Conservation (phyloP, 2,329 filamentous ascomycete genomes). For the Biscogniauxia sp. region DNA sequence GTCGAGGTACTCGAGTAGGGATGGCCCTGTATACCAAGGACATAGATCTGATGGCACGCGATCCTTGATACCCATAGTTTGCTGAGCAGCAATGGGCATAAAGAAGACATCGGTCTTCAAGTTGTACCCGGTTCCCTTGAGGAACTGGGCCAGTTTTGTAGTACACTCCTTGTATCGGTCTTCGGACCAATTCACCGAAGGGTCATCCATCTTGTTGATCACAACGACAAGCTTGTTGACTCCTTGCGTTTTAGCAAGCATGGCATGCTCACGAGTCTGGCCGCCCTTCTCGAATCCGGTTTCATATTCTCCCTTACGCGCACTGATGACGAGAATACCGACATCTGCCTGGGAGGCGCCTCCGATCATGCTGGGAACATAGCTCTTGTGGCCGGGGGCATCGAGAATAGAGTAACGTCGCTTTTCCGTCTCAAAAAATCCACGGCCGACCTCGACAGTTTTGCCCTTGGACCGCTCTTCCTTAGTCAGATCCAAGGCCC, state of each 20-base stretch:
- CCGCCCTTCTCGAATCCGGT: conserved; percentile 95
- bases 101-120: conserved; percentile 89
- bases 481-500: conserved; percentile 95
- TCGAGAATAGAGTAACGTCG: conserved; percentile 95
- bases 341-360: conserved; percentile 91
- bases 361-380: conserved; percentile 97
- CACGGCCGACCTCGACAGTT: conserved; percentile 94
- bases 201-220: conserved; percentile 99
- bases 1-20: conserved; percentile 93
- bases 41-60: conserved; percentile 73
- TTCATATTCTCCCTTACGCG: conserved; percentile 97
- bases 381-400: conserved; percentile 96
- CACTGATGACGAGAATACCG: conserved; percentile 92
- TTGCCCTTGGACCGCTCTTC: conserved; percentile 96
- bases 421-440: conserved; percentile 96
- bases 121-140: conserved; percentile 93
- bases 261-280: conserved; percentile 95
- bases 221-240: conserved; percentile 94
- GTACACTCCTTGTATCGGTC: conserved; percentile 92
- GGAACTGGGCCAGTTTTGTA: conserved; percentile 79
- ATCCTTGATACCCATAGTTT: conserved; percentile 82
- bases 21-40: conserved; percentile 86
- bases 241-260: conserved; percentile 96
- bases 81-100: conserved; percentile 94
- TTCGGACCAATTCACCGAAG: conserved; percentile 93